phyloP scores from a whole-genome alignment of 129 eudicot genomes.

The Chrysanthemum lavandulifolium region DNA sequence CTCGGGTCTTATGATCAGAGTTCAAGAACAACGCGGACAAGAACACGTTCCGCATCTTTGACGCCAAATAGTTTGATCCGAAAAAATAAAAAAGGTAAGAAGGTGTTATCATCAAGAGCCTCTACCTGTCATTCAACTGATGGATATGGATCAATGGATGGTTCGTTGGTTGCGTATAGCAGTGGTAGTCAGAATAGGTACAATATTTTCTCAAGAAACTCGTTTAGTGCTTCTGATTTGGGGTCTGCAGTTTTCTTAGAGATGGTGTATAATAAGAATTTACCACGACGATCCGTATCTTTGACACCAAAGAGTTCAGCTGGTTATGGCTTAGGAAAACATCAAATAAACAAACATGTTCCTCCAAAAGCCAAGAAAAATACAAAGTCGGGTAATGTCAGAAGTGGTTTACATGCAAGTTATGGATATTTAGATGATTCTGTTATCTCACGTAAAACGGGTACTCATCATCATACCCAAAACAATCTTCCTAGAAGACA shows the following conservation, averaged over 20 bases:
- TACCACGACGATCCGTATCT: conserved; percentile 30
- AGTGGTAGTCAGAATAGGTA: conserved; percentile 19
- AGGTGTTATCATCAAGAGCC: conserved; percentile 16
- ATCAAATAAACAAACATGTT: conserved; percentile 33
- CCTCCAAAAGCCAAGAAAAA: conserved; percentile 34
- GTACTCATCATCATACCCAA: not conserved
- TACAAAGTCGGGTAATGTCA: conserved; percentile 11
- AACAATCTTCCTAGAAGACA: conserved; percentile 8
- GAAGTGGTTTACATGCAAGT: not conserved
- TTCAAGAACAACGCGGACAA: conserved; percentile 21
- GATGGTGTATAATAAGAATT: conserved; percentile 29
- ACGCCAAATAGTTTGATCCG: conserved; percentile 24
- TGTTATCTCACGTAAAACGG: conserved; percentile 8
- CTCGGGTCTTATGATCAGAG: conserved; percentile 21
- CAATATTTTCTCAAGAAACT: conserved; percentile 20
- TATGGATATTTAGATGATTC: conserved; percentile 20
- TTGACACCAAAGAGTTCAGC: conserved; percentile 30
- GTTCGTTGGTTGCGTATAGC: conserved; percentile 18
- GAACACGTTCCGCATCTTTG: conserved; percentile 25
- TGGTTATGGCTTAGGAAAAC: conserved; percentile 33
- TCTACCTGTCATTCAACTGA: not conserved
- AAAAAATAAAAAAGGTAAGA: conserved; percentile 7
- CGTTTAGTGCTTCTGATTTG: conserved; percentile 30
- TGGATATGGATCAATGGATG: conserved; percentile 15
- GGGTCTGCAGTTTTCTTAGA: conserved; percentile 32